These are phyloP conservation scores for Tilletia indica DNA, from an alignment of 1,284 basidiomycete species.

Conservation along the genomic window DNA sequence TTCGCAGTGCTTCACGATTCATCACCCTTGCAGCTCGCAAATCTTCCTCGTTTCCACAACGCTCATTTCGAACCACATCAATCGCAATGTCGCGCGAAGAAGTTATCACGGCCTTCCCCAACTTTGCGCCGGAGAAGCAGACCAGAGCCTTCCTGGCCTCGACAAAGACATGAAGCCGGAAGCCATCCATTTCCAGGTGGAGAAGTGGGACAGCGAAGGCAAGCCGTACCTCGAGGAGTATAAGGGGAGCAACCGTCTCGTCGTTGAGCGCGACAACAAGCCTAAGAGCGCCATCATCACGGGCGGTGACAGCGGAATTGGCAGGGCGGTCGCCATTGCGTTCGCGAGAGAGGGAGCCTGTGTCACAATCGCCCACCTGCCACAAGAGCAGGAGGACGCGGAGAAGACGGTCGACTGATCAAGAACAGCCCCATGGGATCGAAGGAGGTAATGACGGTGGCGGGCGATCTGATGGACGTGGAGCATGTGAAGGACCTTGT, in stretches of 20 bases:
- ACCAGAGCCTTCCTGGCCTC: constrained; percentile 34
- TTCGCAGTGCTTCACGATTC: no score
- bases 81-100: constrained; percentile 16
- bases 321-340: constrained; percentile 64
- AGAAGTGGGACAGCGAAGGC: constrained; percentile 65
- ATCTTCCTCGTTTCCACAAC: no score
- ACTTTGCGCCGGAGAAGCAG: constrained; percentile 31
- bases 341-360: constrained; percentile 68
- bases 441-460: constrained; percentile 58
- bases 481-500: constrained; percentile 59
- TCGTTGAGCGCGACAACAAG: constrained; percentile 49
- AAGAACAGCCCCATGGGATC: constrained; percentile 36
- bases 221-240: constrained; percentile 64
- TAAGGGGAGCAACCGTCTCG: constrained; percentile 61
- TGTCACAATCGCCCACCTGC: constrained; percentile 66
- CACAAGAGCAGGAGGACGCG: constrained; percentile 65
- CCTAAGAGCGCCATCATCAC: constrained; percentile 65
- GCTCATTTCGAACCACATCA: no score
- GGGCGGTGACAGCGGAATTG: constrained; percentile 65
- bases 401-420: constrained; percentile 27
- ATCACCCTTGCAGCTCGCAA: no score
- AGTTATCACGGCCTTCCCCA: constrained; percentile 43
- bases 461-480: constrained; percentile 58
- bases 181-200: constrained; percentile 64
- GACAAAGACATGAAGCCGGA: constrained; percentile 53